These are phyloP conservation scores for Beauveria asiatica DNA, from an alignment of 2,329 filamentous ascomycete species.

Conservation along the genomic window DNA sequence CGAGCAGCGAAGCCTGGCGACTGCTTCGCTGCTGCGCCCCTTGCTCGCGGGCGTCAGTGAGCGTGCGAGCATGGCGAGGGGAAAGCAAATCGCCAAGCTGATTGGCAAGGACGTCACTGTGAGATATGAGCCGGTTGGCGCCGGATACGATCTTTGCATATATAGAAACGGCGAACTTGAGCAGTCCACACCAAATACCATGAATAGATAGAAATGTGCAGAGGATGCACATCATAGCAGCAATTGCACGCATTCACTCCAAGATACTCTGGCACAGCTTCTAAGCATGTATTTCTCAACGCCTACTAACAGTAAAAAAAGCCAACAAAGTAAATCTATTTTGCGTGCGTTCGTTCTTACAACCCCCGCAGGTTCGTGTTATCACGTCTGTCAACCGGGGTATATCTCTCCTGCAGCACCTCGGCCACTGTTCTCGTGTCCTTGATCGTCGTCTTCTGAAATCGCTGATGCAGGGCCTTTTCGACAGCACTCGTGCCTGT, in stretches of 20 bases:
- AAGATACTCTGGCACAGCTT: background rate
- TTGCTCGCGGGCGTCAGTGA: conserved; percentile 13
- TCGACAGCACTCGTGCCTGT: conserved; percentile 32
- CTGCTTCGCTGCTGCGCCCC: conserved; percentile 16
- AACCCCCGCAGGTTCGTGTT: conserved; percentile 35
- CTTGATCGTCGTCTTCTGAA: conserved; percentile 31
- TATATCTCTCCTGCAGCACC: conserved; percentile 47
- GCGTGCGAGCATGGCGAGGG: conserved; percentile 14
- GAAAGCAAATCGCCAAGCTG: conserved; percentile 12
- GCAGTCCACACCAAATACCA: background rate
- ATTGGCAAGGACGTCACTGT: conserved; percentile 1
- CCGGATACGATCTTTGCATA: conserved; percentile 4
- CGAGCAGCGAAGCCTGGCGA: conserved; percentile 17
- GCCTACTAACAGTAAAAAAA: background rate
- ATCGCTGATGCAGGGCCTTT: conserved; percentile 44
- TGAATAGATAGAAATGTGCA: background rate
- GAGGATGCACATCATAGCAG: no score
- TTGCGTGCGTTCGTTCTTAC: conserved; percentile 15
- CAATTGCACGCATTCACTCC: no score
- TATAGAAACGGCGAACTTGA: background rate
- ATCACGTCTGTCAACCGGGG: conserved; percentile 37
- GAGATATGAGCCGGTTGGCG: background rate
- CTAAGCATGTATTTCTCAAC: background rate
- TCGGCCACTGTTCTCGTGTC: conserved; percentile 44
- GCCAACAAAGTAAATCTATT: conserved; percentile 10